Base-by-base conservation (phyloP, 805 yeast genomes). In the Hagleromyces aurorensis region DNA sequence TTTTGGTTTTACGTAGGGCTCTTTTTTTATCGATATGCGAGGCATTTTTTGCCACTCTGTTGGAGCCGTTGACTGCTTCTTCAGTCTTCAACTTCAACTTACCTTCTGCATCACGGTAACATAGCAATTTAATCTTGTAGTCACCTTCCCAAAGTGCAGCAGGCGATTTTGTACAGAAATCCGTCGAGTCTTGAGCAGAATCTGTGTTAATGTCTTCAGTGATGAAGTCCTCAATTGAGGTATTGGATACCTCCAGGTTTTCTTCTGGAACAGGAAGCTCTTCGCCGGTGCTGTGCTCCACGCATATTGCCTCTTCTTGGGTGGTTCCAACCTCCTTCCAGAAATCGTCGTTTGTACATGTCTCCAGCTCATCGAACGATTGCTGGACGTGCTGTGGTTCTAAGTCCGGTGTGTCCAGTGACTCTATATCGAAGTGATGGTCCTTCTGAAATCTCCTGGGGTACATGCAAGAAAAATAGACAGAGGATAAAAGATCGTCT, bases 21-120 rank as follows among this genome's bases (percentile, higher is more conserved):
- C 17, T 29, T 22, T 43, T 34, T 15, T 38, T 33, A 2, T 68
- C 61, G 35, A 67, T 62, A n/a, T 49, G 48, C 36, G 63, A 64
- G 0, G 69, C 72, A 16, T 43, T 37, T 2, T 17, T 27, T 5
- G 30, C 11, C 10, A 10, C 24, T n/a, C n/a, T n/a, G n/a, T n/a
- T n/a, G 10, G 20, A 19, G 21, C 14, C 16, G 14, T 13, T 7
- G 16, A 11, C 21, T 4, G 25, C 32, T 13, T 33, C 37, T 20
- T 33, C 26, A 7, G 47, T 44, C 21, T 38, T 45, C 14, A 54
- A 38, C 16, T 52, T 45, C 26, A 52, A 40, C 31, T 51, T 52
- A 18, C 57, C 58, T 19, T 50, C 48, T 4, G 46, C 42, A 38
- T 54, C 55, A 26, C 58, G 41, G 30, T 50, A 52, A 20, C 50